Conservation (phyloP, 2,329 filamentous ascomycete genomes). For the Diaporthe vexans region DNA sequence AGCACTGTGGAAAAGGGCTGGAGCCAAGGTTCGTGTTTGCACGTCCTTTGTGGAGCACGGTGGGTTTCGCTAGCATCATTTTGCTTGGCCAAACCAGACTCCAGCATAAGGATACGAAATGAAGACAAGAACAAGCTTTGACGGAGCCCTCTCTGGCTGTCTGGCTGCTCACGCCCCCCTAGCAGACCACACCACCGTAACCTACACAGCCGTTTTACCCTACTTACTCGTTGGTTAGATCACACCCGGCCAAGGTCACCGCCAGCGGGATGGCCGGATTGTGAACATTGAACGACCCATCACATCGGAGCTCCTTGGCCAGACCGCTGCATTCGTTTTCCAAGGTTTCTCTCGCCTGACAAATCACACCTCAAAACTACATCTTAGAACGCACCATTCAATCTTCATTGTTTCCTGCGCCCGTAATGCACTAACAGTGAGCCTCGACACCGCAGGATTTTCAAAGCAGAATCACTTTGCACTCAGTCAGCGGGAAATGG, state of each 20-base stretch:
- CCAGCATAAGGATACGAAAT: constrained; percentile 20
- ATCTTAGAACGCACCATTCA: not conserved
- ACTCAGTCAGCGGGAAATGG: too few species aligned
- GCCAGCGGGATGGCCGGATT: not conserved
- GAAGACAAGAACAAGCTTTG: constrained; percentile 10
- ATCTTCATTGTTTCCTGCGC: not conserved
- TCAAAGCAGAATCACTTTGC: not conserved
- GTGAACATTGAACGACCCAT: not conserved
- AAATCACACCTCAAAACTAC: not conserved
- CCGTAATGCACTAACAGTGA: not conserved
- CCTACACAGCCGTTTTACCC: not conserved
- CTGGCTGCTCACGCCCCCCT: not conserved
- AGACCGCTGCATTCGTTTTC: not conserved
- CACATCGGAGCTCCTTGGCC: not conserved
- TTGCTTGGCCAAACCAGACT: constrained; percentile 8
- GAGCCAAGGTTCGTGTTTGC: constrained; percentile 25
- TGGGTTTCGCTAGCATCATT: constrained; percentile 2
- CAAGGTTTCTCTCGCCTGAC: not conserved
- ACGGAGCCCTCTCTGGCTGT: not conserved
- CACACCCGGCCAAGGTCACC: not conserved
- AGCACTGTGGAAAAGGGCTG: not conserved
- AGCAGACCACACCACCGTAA: not conserved
- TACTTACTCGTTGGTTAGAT: not conserved
- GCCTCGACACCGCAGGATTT: not conserved
- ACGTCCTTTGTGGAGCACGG: constrained; percentile 17